These are phyloP conservation scores for Xylaria curta DNA, from an alignment of 495 filamentous ascomycete genomes.

Conservation along the genomic window DNA sequence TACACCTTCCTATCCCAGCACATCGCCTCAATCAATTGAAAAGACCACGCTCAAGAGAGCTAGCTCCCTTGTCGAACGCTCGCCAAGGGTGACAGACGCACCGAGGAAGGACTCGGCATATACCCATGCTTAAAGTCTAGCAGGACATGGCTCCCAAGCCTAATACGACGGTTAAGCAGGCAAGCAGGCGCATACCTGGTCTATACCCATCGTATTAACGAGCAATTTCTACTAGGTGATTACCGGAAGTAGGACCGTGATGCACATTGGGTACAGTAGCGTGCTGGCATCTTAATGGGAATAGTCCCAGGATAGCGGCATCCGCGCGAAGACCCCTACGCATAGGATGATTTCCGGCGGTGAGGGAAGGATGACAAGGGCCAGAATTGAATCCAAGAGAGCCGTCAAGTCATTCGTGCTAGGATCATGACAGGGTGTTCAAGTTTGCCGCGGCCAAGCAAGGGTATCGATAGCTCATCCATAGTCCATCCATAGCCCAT, in stretches of 20 bases:
- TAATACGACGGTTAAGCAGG: conserved; percentile 2
- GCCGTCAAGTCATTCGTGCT: conserved; percentile 5
- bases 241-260: conserved; percentile 19
- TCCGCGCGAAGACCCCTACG: conserved; percentile 10
- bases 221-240: not conserved
- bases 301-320: conserved; percentile 8
- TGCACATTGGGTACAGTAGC: not conserved
- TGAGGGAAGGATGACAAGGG: conserved; percentile 19
- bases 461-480: not conserved
- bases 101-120: not conserved
- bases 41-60: not conserved
- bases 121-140: not conserved
- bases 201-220: conserved; percentile 3
- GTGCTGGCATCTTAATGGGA: conserved; percentile 4
- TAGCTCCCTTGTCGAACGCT: not conserved
- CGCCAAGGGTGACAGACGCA: not conserved
- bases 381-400: not conserved
- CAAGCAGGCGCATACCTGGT: not conserved
- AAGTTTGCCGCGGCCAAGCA: not conserved
- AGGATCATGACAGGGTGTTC: not conserved
- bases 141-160: not conserved
- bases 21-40: conserved; percentile 9
- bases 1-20: conserved; percentile 21
- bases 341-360: conserved; percentile 10
- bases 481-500: not conserved